phyloP scores from a whole-genome alignment of 257 asterid species.

The Scutellaria barbata region DNA sequence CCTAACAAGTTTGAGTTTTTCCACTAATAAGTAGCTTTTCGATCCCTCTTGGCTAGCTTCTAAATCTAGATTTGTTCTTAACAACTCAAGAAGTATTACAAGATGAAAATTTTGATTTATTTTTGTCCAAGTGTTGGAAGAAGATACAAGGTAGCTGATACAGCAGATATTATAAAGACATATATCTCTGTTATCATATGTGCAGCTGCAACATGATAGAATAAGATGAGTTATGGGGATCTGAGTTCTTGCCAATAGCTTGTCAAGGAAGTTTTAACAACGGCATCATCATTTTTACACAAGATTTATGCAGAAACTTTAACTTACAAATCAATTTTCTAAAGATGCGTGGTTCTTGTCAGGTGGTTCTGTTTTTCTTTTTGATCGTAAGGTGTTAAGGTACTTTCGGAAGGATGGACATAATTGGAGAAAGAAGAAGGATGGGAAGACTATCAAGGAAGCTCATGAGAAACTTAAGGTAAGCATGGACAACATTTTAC shows the following conservation, averaged over 20 bases:
- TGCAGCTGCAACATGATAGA: no score
- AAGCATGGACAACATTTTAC: constrained; percentile 37
- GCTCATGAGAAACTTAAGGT: constrained; percentile 98
- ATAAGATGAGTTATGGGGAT: neutral
- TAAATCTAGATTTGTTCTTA: constrained; percentile 4
- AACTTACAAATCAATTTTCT: constrained; percentile 32
- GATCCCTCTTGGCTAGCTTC: constrained; percentile 3
- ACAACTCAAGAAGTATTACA: constrained; percentile 17
- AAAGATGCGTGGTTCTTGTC: constrained; percentile 37
- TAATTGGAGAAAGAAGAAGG: constrained; percentile 96
- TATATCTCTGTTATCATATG: no score
- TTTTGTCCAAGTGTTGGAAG: constrained; percentile 3
- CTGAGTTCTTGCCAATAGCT: constrained; percentile 17
- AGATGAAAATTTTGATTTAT: neutral
- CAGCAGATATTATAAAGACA: neutral
- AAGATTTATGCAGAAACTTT: constrained; percentile 14
- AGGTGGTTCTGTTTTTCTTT: constrained; percentile 98
- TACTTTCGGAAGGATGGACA: constrained; percentile 97
- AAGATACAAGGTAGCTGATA: constrained; percentile 7
- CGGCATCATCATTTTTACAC: neutral
- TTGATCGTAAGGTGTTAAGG: constrained; percentile 89
- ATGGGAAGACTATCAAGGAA: constrained; percentile 96
- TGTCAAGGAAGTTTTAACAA: neutral
- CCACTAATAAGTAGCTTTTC: neutral
- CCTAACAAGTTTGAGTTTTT: neutral